Evolutionary conservation across 306 rosid genomes (phyloP).

Genomic region (Quercus berberidifolia): DNA sequence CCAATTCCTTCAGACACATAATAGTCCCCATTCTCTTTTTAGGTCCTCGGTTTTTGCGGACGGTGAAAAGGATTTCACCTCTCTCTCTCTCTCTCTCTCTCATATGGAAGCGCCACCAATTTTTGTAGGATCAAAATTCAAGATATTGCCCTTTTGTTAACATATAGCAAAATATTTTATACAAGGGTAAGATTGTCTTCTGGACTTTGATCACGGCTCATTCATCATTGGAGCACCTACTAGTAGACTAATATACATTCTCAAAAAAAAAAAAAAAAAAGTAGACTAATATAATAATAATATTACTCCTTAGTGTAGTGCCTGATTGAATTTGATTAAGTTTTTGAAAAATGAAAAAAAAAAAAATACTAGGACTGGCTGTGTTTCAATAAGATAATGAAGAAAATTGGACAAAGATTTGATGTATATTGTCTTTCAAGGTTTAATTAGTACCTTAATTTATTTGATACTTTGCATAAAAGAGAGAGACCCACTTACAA

Average conservation of each 20-base stretch:
- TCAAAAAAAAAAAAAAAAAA: no score
- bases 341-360: not conserved
- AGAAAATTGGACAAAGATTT: not conserved
- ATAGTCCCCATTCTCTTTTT: conserved; percentile 67
- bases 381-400: not conserved
- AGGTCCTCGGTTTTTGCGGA: conserved; percentile 54
- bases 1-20: conserved; percentile 51
- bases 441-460: conserved; percentile 1
- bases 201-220: not conserved
- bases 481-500: conserved; percentile 62
- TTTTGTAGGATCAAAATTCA: not conserved
- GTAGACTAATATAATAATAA: not conserved
- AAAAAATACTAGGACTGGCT: not conserved
- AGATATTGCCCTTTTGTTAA: not conserved
- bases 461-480: conserved; percentile 27
- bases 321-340: not conserved
- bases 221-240: not conserved
- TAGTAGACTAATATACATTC: not conserved
- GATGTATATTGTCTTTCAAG: conserved; percentile 20
- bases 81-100: not conserved
- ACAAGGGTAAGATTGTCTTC: not conserved
- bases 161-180: not conserved
- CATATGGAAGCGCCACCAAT: not conserved
- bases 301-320: not conserved
- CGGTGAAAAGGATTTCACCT: conserved; percentile 27